Conservation (phyloP, 768 basidiomycete genomes). For the Auriscalpium orientale region DNA sequence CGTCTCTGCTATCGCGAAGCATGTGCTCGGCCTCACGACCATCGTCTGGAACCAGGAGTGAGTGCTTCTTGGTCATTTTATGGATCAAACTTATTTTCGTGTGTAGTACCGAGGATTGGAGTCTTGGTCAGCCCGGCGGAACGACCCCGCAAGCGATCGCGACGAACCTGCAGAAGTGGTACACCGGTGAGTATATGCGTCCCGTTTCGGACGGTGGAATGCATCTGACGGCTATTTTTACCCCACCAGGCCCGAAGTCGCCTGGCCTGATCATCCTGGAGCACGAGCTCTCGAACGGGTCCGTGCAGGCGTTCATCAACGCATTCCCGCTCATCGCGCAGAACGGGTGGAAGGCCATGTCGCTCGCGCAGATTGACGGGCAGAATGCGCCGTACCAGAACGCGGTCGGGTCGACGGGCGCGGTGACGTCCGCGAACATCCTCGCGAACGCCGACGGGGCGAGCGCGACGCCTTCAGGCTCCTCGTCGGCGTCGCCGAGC, state of each 20-base stretch:
- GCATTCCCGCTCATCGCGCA: constrained; percentile 2
- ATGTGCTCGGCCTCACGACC: constrained; percentile 38
- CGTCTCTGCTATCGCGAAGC: constrained; percentile 38
- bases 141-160: constrained; percentile 33
- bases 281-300: constrained; percentile 31
- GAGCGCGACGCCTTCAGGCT: not conserved
- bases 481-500: not conserved
- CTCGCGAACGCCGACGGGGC: not conserved
- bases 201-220: too few species aligned
- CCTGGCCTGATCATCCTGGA: constrained; percentile 36
- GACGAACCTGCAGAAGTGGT: constrained; percentile 7
- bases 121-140: constrained; percentile 33
- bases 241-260: constrained; percentile 22
- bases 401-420: constrained; percentile 1
- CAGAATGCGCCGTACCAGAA: constrained; percentile 10
- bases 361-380: constrained; percentile 5
- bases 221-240: constrained; percentile 1
- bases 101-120: constrained; percentile 75
- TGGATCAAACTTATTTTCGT: not conserved
- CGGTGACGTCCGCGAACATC: not conserved
- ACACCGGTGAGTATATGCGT: not conserved
- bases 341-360: constrained; percentile 7
- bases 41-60: constrained; percentile 38
- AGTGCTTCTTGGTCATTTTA: not conserved
- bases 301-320: constrained; percentile 14